A percentile compares a stretch with the other conserved stretches of the same genome.
phyloP scores from a whole-genome alignment of 225 moss, liverwort and hornwort genomes.

The Takakia lepidozioides region DNA sequence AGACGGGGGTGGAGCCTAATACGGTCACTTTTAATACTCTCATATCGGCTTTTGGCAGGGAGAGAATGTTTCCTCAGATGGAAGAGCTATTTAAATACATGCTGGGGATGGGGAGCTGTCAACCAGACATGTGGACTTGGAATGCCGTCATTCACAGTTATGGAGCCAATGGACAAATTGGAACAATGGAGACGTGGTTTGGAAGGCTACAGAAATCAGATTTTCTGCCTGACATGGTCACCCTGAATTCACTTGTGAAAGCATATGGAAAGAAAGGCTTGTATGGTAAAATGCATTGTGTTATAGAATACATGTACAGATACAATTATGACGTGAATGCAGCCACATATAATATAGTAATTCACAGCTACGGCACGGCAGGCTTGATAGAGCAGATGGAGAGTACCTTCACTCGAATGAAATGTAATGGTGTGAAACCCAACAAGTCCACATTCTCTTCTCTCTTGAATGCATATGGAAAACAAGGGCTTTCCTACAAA shows the following conservation, averaged over 20 bases:
- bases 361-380: slow-evolving; percentile 66
- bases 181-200: slow-evolving; percentile 72
- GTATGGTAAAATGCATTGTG: slow-evolving; percentile 62
- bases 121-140: slow-evolving; percentile 62
- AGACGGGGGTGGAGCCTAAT: slow-evolving; percentile 58
- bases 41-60: slow-evolving; percentile 59
- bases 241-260: slow-evolving; percentile 58
- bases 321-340: slow-evolving; percentile 31
- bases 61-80: slow-evolving; percentile 47
- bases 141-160: slow-evolving; percentile 64
- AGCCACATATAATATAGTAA: slow-evolving; percentile 51
- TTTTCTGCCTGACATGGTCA: slow-evolving; percentile 41
- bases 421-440: slow-evolving; percentile 55
- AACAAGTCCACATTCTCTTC: slow-evolving; percentile 59
- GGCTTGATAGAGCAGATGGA: slow-evolving; percentile 64
- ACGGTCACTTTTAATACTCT: slow-evolving; percentile 68
- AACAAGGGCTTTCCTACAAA: slow-evolving; percentile 33
- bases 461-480: slow-evolving; percentile 60
- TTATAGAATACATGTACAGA: slow-evolving; percentile 59
- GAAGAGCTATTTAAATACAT: slow-evolving; percentile 45
- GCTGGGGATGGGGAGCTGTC: slow-evolving; percentile 18
- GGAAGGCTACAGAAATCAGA: slow-evolving; percentile 36
- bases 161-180: slow-evolving; percentile 44
- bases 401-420: slow-evolving; percentile 52
- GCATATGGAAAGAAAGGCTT: slow-evolving; percentile 55